Percentiles rank a stretch among this genome's conserved stretches.
phyloP scores from a whole-genome alignment of 495 filamentous ascomycete species.

The Penicillium longicatenatum region DNA sequence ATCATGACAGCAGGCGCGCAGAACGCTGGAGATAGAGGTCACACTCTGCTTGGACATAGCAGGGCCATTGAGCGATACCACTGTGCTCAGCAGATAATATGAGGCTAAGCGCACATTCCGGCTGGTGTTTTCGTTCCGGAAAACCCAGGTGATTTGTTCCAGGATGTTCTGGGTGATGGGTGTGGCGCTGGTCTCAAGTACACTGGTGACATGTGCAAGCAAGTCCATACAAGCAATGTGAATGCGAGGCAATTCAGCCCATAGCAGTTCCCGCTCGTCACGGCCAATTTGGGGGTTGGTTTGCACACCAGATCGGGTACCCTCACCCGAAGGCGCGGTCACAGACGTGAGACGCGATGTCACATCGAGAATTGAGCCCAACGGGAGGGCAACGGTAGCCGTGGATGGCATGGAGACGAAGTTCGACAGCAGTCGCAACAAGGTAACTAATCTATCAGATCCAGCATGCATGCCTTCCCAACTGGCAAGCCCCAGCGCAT shows the following conservation, averaged over 20 bases:
- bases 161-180: slow-evolving; percentile 60
- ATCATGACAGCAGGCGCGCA: slow-evolving; percentile 66
- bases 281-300: slow-evolving; percentile 68
- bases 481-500: slow-evolving; percentile 55
- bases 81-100: slow-evolving; percentile 56
- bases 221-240: slow-evolving; percentile 68
- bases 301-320: slow-evolving; percentile 38
- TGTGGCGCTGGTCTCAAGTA: slow-evolving; percentile 54
- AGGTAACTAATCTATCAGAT: slow-evolving; percentile 62
- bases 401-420: slow-evolving; percentile 63
- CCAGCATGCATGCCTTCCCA: slow-evolving; percentile 77
- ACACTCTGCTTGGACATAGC: slow-evolving; percentile 63
- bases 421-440: slow-evolving; percentile 56
- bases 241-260: slow-evolving; percentile 68
- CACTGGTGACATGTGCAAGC: slow-evolving; percentile 50
- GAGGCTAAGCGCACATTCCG: slow-evolving; percentile 58
- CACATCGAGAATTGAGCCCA: slow-evolving; percentile 66
- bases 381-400: slow-evolving; percentile 59
- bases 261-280: slow-evolving; percentile 77
- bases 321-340: slow-evolving; percentile 52
- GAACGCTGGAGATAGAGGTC: slow-evolving; percentile 54
- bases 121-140: slow-evolving; percentile 59
- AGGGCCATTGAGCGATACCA: slow-evolving; percentile 64
- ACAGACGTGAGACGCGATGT: slow-evolving; percentile 68
- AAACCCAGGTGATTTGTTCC: slow-evolving; percentile 69